phyloP scores from a whole-genome alignment of 1,284 basidiomycete genomes.

The Rhodofomes roseus region DNA sequence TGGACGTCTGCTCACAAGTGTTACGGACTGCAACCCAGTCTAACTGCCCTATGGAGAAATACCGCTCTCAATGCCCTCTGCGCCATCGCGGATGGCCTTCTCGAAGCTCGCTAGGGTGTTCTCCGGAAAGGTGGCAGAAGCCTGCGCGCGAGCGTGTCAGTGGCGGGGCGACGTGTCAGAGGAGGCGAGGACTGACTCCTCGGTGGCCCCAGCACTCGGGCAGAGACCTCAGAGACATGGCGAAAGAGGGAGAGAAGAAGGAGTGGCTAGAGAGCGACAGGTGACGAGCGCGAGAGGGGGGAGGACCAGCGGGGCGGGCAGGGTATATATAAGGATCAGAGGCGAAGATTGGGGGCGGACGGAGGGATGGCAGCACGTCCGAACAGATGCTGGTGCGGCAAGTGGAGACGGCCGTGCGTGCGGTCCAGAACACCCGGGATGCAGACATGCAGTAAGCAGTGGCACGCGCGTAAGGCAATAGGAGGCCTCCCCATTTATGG shows the following conservation, averaged over 20 bases:
- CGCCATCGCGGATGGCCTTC: conserved; percentile 88
- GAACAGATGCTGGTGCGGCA: neutral
- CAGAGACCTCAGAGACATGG: conserved; percentile 16
- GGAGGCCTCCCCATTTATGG: neutral
- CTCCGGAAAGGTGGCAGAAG: conserved; percentile 84
- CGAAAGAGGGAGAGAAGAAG: conserved; percentile 2
- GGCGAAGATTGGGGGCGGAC: neutral
- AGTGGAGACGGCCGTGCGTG: conserved; percentile 1
- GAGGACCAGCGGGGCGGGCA: neutral
- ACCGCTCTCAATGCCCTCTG: conserved; percentile 94
- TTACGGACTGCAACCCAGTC: conserved; percentile 39
- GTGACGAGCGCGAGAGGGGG: conserved; percentile 2
- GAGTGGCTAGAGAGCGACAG: conserved; percentile 1
- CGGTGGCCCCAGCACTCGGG: conserved; percentile 92
- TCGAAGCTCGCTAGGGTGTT: conserved; percentile 93
- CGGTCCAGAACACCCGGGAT: neutral
- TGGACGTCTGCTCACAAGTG: conserved; percentile 83
- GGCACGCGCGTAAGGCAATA: neutral
- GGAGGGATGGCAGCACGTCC: neutral
- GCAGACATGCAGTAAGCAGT: neutral
- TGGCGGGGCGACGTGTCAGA: conserved; percentile 9
- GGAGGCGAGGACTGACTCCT: conserved; percentile 58
- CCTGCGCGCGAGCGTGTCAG: conserved; percentile 41
- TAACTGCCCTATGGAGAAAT: conserved; percentile 38
- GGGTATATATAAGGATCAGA: neutral